A percentile compares a stretch with the other conserved stretches of the same genome.
phyloP scores from a whole-genome alignment of 371 early-diverging fungal genomes.

The Mortierella sp. region DNA sequence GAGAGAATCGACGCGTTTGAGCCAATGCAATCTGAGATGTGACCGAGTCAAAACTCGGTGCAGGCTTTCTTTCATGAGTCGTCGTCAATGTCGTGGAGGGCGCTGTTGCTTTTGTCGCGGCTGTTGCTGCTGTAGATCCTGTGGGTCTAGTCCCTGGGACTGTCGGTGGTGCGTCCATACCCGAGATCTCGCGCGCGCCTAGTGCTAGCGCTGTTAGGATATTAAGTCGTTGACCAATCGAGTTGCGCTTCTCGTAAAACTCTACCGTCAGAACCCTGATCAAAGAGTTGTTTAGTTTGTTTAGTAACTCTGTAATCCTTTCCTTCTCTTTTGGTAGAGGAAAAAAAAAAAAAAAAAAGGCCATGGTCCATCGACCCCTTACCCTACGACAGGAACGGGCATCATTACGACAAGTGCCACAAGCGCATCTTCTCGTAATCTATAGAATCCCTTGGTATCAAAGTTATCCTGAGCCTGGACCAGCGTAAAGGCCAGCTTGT shows the following conservation, averaged over 20 bases:
- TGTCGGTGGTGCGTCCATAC: constrained; percentile 13
- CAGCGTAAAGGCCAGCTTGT: constrained; percentile 15
- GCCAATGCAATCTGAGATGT: constrained; percentile 19
- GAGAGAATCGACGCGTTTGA: constrained; percentile 36
- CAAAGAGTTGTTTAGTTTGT: no score
- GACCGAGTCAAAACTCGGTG: constrained; percentile 24
- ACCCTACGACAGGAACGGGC: constrained; percentile 28
- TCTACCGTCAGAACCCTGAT: constrained; percentile 31
- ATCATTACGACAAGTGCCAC: constrained; percentile 31
- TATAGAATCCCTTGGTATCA: constrained; percentile 23
- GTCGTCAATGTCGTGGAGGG: not conserved
- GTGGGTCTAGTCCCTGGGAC: not conserved
- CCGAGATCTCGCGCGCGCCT: constrained; percentile 38
- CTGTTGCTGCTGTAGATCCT: not conserved
- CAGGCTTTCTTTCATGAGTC: constrained; percentile 1
- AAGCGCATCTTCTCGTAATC: constrained; percentile 24
- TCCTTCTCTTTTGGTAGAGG: no score
- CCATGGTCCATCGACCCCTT: not conserved
- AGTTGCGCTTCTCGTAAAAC: constrained; percentile 37
- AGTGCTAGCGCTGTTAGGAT: constrained; percentile 29
- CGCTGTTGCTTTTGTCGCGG: not conserved
- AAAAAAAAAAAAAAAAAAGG: no score
- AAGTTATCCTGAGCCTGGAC: constrained; percentile 29
- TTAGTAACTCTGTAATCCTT: no score
- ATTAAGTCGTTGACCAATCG: constrained; percentile 41